Evolutionary conservation across 2,329 filamentous ascomycete species (phyloP).

Genomic region (Celoporthe dispersa): DNA sequence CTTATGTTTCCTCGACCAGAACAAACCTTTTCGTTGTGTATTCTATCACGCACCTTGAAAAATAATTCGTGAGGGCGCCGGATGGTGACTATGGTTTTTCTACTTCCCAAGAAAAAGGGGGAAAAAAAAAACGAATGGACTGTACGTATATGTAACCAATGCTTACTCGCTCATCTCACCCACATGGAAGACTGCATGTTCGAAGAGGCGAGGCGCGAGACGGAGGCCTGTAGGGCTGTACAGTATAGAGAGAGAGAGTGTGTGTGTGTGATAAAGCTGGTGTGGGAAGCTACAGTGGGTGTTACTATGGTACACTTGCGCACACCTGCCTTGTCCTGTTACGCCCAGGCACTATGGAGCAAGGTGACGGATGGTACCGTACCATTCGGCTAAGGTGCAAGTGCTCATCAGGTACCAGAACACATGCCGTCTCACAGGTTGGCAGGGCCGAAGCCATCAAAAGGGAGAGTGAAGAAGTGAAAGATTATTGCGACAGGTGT

Average conservation of each 20-base stretch:
- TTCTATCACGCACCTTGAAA: no score
- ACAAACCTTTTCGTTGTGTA: no score
- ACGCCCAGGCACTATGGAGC: background rate
- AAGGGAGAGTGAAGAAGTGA: background rate
- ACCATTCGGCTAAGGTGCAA: background rate
- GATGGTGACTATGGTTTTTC: background rate
- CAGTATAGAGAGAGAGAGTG: background rate
- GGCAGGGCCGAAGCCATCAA: background rate
- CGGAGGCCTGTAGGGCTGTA: background rate
- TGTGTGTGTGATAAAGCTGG: background rate
- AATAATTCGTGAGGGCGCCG: no score
- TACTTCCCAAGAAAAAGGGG: background rate
- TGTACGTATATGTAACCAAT: background rate
- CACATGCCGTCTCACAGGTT: background rate
- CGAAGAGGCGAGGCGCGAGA: background rate
- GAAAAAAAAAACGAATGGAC: background rate
- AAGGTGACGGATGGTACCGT: no score
- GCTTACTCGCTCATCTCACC: background rate
- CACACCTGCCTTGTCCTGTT: background rate
- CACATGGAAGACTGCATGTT: background rate
- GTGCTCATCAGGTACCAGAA: background rate
- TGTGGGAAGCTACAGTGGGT: background rate
- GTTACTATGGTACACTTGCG: background rate
- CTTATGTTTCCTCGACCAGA: no score
- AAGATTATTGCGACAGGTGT: background rate